Conservation (phyloP, 1,284 basidiomycete genomes). For the Rhodofomes roseus region DNA sequence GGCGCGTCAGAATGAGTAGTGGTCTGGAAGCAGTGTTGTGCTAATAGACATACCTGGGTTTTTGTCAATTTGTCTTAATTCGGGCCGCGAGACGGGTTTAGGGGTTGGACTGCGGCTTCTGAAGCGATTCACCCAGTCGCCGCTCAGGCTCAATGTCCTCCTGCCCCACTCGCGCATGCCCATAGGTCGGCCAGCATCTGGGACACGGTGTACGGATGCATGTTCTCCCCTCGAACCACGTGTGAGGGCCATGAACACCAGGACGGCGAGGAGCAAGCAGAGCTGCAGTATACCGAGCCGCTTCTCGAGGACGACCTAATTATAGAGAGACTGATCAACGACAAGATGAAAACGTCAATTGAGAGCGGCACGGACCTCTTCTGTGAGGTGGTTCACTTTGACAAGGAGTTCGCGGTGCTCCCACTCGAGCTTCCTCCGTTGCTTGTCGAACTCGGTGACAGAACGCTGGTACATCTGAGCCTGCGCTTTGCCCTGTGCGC, state of each 20-base stretch:
- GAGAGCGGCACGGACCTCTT: slow-evolving; percentile 54
- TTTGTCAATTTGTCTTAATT: background rate
- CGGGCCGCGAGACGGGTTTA: background rate
- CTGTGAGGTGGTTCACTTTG: slow-evolving; percentile 66
- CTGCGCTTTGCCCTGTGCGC: slow-evolving; percentile 58
- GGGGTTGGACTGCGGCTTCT: slow-evolving; percentile 34
- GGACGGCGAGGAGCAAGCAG: slow-evolving; percentile 70
- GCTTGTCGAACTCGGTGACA: slow-evolving; percentile 67
- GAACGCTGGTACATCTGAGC: slow-evolving; percentile 62
- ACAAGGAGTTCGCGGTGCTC: slow-evolving; percentile 66
- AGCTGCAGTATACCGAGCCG: slow-evolving; percentile 82
- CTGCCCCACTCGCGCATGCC: slow-evolving; percentile 48
- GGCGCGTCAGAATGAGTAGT: background rate
- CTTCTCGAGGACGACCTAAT: slow-evolving; percentile 77
- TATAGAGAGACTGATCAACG: slow-evolving; percentile 1
- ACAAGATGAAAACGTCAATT: background rate
- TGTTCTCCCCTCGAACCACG: slow-evolving; percentile 63
- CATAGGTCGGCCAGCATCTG: slow-evolving; percentile 25
- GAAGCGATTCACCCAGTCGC: slow-evolving; percentile 46
- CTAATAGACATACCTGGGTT: background rate
- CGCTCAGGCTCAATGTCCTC: slow-evolving; percentile 51
- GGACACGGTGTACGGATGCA: slow-evolving; percentile 13
- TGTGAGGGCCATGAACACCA: slow-evolving; percentile 82
- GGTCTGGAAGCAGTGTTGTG: too few relatives aligned
- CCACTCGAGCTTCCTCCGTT: slow-evolving; percentile 61